These are phyloP conservation scores for Suillus spraguei DNA, from an alignment of 768 basidiomycete species.

Conservation along the genomic window DNA sequence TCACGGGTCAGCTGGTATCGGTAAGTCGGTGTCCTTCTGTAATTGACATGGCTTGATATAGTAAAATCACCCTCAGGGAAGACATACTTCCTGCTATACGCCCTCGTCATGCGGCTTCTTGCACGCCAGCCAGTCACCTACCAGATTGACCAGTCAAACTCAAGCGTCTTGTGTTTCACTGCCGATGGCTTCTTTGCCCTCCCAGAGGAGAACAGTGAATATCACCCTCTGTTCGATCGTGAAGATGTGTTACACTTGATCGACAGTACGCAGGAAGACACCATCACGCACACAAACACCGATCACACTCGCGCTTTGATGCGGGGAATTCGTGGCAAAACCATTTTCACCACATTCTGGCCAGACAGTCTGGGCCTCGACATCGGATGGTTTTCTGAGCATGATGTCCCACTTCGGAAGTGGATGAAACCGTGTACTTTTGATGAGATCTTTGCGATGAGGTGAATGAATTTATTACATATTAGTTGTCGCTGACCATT, in stretches of 20 bases:
- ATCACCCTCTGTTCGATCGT: neutral
- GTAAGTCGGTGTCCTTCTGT: neutral
- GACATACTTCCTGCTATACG: neutral
- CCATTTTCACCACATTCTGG: neutral
- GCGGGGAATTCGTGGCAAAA: neutral
- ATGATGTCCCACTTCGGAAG: neutral
- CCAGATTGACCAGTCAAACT: neutral
- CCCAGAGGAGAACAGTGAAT: constrained; percentile 1
- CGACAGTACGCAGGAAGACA: neutral
- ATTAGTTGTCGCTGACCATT: neutral
- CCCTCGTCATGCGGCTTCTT: constrained; percentile 1
- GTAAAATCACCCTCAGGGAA: neutral
- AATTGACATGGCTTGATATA: neutral
- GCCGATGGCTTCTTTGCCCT: neutral
- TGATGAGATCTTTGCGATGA: neutral
- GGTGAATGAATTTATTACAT: neutral
- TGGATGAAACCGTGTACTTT: constrained; percentile 2
- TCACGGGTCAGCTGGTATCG: neutral
- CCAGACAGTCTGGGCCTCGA: neutral
- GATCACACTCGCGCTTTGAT: constrained; percentile 1
- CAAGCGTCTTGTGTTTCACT: neutral
- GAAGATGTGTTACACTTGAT: neutral
- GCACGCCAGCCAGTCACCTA: neutral
- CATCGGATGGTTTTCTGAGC: neutral
- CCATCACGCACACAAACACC: neutral